A percentile compares a stretch with the other conserved stretches of the same genome.
phyloP scores from a whole-genome alignment of 495 filamentous ascomycete genomes.

The Bacidia gigantensis region DNA sequence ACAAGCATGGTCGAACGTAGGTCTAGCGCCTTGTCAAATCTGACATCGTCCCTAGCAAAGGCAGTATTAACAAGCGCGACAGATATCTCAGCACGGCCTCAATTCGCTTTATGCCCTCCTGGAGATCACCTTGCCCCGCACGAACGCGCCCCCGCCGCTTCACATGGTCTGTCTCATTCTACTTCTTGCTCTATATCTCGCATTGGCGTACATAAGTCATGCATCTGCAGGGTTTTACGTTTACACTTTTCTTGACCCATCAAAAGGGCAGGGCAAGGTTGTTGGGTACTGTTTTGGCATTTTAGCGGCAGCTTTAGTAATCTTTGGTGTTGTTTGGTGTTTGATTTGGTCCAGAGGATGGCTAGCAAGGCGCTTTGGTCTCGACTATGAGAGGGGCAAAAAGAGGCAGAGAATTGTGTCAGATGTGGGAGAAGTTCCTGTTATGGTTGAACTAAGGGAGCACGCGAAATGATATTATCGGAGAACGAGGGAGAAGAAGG shows the following conservation, averaged over 20 bases:
- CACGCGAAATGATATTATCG: background rate
- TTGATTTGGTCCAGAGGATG: constrained; percentile 39
- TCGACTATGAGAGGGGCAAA: constrained; percentile 3
- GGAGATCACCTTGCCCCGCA: constrained; percentile 55
- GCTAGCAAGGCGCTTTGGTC: constrained; percentile 21
- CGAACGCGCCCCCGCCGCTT: constrained; percentile 39
- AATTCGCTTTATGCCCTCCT: constrained; percentile 58
- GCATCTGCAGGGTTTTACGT: constrained; percentile 58
- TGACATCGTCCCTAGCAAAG: background rate
- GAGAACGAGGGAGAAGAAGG: too few species aligned
- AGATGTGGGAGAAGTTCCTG: background rate
- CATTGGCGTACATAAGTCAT: constrained; percentile 58
- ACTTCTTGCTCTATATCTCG: constrained; percentile 55
- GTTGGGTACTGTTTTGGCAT: constrained; percentile 43
- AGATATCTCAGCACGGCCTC: constrained; percentile 59
- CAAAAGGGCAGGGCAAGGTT: constrained; percentile 31
- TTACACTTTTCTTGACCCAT: constrained; percentile 58
- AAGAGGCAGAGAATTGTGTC: background rate
- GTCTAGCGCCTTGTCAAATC: constrained; percentile 7
- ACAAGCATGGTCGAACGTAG: constrained; percentile 51
- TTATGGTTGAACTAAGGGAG: background rate
- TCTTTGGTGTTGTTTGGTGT: constrained; percentile 44
- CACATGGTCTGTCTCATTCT: constrained; percentile 45
- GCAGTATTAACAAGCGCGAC: background rate
- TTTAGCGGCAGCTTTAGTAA: constrained; percentile 42